phyloP scores from a whole-genome alignment of 2,329 filamentous ascomycete genomes.

The Acephala macrosclerotiorum region DNA sequence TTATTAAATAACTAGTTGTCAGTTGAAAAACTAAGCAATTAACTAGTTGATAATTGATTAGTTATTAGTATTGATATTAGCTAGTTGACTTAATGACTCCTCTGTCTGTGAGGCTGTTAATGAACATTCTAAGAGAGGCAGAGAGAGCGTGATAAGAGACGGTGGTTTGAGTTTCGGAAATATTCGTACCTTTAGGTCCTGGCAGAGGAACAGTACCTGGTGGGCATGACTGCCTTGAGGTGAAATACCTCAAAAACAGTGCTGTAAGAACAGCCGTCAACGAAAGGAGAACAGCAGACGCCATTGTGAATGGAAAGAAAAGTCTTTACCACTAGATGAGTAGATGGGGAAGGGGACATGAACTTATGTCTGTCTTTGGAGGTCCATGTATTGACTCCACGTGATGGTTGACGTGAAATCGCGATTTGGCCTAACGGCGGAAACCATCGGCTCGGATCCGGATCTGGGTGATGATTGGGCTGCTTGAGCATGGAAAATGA shows the following conservation, averaged over 20 bases:
- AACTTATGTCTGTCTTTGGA: not conserved
- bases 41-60: no score
- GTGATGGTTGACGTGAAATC: not conserved
- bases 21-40: no score
- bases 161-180: not conserved
- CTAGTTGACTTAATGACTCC: no score
- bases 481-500: not conserved
- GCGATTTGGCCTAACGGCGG: not conserved
- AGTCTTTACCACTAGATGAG: not conserved
- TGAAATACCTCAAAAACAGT: not conserved
- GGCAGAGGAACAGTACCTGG: not conserved
- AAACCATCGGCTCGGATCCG: not conserved
- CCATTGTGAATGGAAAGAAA: not conserved
- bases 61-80: no score
- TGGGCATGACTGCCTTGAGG: not conserved
- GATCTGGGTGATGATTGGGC: not conserved
- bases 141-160: not conserved
- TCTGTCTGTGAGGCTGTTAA: no score
- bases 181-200: not conserved
- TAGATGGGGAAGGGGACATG: not conserved
- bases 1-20: no score
- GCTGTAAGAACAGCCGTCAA: not conserved
- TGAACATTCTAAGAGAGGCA: not conserved
- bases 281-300: not conserved
- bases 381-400: not conserved